Base-by-base conservation (phyloP, 2,329 filamentous ascomycete species). In the Fusarium solani-melongenae region DNA sequence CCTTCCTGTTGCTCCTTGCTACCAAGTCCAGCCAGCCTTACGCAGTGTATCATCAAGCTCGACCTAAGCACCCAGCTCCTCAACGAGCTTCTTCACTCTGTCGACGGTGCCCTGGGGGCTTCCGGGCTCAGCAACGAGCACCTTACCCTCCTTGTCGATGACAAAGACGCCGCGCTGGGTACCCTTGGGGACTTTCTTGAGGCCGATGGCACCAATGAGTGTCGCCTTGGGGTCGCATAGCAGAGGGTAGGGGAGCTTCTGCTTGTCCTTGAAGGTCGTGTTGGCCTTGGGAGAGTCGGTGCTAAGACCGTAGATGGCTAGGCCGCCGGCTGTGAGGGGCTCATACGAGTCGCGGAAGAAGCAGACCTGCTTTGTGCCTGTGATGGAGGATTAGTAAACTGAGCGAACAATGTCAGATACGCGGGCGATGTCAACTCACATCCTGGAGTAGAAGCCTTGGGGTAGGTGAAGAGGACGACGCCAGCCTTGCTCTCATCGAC, bases 391-490 rank as follows among this genome's bases (percentile, higher is more conserved):
- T 74, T 20, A 74, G 65, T 24, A 27, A 36, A 6, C 41, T 22
- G 53, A 29, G 10, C 15, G 33, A 55, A 20, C 15, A 22, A 38
- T 33, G n/a, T 10, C 10, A 41, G 17, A 24, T 46, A 41, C 12
- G 22, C 22, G 49, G 41, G 27, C 9, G 22, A 34, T 20, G 17
- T 24, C 33, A 53, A 81, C 94, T 90, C 91, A 98, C 96, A 98
- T 72, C 96, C 96, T 39, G 94, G 94, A 24, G 96, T 99, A 31
- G 93, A 96, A 14, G 96, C 96, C 85, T 93, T 97, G 67, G 96
- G 96, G 81, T 98, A 98, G 34, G 95, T 98, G 83, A 99, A 98
- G 33, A 98, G 86, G 36, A 98, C 94, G 49, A 98, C 93, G 29
- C 96, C 96, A 38, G 89, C 88, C 84, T 94, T 92, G 88, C 95